Evolutionary conservation across 2,329 filamentous ascomycete species (phyloP), one percentile per base, ranked within the genome.

Genomic region (Grosmannia penicillata): DNA sequence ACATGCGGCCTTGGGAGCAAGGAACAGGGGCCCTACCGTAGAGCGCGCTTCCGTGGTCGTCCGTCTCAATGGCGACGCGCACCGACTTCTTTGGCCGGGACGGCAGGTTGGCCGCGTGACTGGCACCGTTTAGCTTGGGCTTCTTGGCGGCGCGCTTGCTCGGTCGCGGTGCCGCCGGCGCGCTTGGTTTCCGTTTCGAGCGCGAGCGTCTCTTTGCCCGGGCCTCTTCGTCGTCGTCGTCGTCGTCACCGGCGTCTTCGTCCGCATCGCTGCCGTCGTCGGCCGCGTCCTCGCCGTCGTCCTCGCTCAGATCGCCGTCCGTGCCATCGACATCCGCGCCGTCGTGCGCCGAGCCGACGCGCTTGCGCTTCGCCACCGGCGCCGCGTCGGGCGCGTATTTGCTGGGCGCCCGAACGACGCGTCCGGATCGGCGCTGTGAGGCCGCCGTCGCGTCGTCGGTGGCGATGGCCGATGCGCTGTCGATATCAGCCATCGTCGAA

Each of bases 361-460:
- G 65, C 58, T 79, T 78, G 55, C 75, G 68, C 58, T 78, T 78
- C 36, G 64, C 53, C 30, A 61, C 60, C 33, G 58, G 49, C 38
- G 60, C 51, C 47, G 63, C 59, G 43, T 76, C 68, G 39, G 71
- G 67, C 41, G 62, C 62, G 57, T 74, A 78, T 54, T 77, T 77
- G 52, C 67, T 56, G 33, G 74, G 72, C 26, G 62, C 64, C 52
- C 63, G 71, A 45, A 73, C 66, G 61, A 75, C 74, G 72, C 75
- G 75, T 72, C 75, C 73, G 27, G 77, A 82, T 47, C 75, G 72
- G 56, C 78, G 76, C 65, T 70, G 68, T 58, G 66, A 63, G 51
- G 64, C 62, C n/a, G n/a, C n/a, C 43, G 61, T 58, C 44, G 66
- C 32, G 26, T 25, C 24, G 4, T 40, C 23, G 14, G 13, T 17